These are phyloP conservation scores for Conringia planisiliqua DNA, from an alignment of 345 rosid species.

Conservation along the genomic window DNA sequence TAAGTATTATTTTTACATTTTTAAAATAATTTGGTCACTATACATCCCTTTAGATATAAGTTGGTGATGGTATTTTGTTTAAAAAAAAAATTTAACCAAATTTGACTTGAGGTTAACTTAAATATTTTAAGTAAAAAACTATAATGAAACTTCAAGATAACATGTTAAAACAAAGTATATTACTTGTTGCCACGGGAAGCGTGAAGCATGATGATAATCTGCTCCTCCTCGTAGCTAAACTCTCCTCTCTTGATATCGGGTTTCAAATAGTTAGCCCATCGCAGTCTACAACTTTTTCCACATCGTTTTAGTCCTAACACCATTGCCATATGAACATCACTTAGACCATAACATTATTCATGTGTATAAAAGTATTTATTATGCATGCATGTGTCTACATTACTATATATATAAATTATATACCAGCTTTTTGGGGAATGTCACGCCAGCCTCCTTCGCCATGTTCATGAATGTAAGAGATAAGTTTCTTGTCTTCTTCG, in stretches of 20 bases:
- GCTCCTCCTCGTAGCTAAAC: conserved; percentile 41
- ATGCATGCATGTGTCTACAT: neutral
- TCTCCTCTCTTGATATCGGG: conserved; percentile 47
- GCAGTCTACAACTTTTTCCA: conserved; percentile 48
- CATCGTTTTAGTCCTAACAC: conserved; percentile 41
- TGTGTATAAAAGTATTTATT: neutral
- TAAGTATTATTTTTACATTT: neutral
- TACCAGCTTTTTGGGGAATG: conserved; percentile 36
- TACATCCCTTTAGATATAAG: neutral
- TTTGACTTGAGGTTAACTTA: neutral
- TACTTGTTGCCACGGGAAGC: conserved; percentile 47
- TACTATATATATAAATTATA: neutral
- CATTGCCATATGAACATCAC: neutral
- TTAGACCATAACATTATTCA: neutral
- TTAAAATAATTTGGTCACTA: neutral
- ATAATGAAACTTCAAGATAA: neutral
- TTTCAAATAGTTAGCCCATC: conserved; percentile 44
- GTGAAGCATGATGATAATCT: conserved; percentile 42
- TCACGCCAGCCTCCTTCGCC: conserved; percentile 41
- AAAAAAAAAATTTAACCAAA: neutral
- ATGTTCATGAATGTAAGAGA: conserved; percentile 28
- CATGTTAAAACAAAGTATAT: neutral
- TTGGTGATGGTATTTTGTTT: neutral
- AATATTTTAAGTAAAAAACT: neutral
- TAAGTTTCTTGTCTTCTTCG: conserved; percentile 36